These are phyloP conservation scores for Neurospora africana DNA, from an alignment of 495 filamentous ascomycete species.

Conservation along the genomic window DNA sequence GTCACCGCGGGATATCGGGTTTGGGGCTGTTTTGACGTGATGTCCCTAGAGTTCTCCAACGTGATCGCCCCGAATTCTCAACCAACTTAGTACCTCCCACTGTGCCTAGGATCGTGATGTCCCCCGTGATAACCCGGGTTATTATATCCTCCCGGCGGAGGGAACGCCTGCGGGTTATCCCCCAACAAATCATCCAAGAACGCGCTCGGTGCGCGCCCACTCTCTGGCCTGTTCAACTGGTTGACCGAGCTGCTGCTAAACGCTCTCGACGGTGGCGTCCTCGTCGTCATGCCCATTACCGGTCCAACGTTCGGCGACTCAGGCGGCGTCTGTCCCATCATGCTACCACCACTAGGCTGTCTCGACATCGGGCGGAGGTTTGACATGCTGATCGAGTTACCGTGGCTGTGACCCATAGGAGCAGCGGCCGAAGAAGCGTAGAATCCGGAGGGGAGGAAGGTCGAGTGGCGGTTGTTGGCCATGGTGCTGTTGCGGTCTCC, in stretches of 20 bases:
- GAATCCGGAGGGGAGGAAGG: constrained; percentile 84
- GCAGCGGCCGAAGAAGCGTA: constrained; percentile 58
- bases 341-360: constrained; percentile 25
- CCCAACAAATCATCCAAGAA: constrained; percentile 91
- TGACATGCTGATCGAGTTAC: constrained; percentile 41
- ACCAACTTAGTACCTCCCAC: constrained; percentile 1
- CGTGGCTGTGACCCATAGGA: constrained; percentile 28
- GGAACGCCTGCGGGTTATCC: constrained; percentile 31
- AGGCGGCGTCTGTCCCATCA: constrained; percentile 49
- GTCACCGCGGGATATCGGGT: background rate
- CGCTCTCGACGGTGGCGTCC: constrained; percentile 8
- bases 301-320: constrained; percentile 47
- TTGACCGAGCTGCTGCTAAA: constrained; percentile 63
- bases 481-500: constrained; percentile 23
- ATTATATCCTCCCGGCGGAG: constrained; percentile 16
- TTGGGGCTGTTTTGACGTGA: background rate
- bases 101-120: constrained; percentile 12
- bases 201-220: constrained; percentile 74
- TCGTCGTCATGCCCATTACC: background rate
- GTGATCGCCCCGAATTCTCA: background rate
- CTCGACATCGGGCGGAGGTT: constrained; percentile 43
- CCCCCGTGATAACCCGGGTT: background rate
- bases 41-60: background rate
- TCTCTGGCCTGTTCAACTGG: constrained; percentile 47
- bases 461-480: constrained; percentile 45